Evolutionary conservation across 257 asterid genomes (phyloP).

Genomic region (Penstemon barbatus): DNA sequence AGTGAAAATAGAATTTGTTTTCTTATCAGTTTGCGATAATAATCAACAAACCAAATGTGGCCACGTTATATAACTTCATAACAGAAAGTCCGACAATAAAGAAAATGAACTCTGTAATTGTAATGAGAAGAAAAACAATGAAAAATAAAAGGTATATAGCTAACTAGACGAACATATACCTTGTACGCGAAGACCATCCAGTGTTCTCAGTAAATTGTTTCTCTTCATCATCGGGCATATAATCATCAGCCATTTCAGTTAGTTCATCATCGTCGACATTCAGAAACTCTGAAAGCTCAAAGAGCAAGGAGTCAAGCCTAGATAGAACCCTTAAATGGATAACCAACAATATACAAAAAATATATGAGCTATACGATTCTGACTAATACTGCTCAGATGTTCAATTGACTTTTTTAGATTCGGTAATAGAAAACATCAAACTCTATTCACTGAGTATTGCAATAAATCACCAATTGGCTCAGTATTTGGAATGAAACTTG

Average conservation of each 20-base stretch:
- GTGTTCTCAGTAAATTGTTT: conserved; percentile 64
- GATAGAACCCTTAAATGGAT: not conserved
- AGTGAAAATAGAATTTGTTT: not conserved
- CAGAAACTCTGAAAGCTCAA: conserved; percentile 66
- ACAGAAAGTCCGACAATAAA: not conserved
- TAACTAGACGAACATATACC: conserved; percentile 43
- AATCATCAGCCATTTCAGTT: conserved; percentile 66
- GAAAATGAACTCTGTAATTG: not conserved
- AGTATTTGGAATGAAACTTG: not conserved
- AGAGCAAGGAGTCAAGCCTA: conserved; percentile 23
- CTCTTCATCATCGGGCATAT: conserved; percentile 59
- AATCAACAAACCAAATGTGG: not conserved
- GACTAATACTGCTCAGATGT: not conserved
- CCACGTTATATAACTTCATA: not conserved
- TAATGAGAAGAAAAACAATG: not conserved
- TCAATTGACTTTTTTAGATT: not conserved
- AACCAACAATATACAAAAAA: not conserved
- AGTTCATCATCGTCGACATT: conserved; percentile 86
- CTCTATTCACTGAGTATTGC: not conserved
- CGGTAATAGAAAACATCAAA: not conserved
- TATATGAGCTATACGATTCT: not conserved
- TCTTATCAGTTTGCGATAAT: not conserved
- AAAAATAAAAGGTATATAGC: not conserved
- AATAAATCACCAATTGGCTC: not conserved
- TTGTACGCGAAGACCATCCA: conserved; percentile 99